Conservation (phyloP, 352 stramenopile genomes). For the Proteromonas lacertae region DNA sequence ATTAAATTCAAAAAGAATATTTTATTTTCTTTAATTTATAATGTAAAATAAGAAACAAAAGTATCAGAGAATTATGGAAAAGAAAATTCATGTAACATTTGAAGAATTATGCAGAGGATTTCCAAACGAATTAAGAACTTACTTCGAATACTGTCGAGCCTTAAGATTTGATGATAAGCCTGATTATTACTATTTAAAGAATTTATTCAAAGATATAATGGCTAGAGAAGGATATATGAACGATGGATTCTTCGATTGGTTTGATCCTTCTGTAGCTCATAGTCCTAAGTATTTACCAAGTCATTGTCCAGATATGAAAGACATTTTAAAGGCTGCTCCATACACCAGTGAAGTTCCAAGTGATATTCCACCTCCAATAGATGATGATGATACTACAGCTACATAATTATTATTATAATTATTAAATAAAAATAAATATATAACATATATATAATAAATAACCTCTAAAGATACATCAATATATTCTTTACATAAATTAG, state of each 20-base stretch:
- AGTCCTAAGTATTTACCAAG: too few relatives aligned
- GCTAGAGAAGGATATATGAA: slow-evolving; percentile 92
- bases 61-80: slow-evolving; percentile 94
- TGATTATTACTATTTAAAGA: slow-evolving; percentile 55
- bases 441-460: too few relatives aligned
- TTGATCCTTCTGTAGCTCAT: too few relatives aligned
- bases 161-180: slow-evolving; percentile 70
- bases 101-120: slow-evolving; percentile 46
- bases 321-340: too few relatives aligned
- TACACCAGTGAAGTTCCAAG: too few relatives aligned
- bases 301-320: too few relatives aligned
- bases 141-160: slow-evolving; percentile 18
- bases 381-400: too few relatives aligned
- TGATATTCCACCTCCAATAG: too few relatives aligned
- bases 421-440: too few relatives aligned
- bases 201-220: slow-evolving; percentile 61
- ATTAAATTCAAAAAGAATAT: slow-evolving; percentile 40
- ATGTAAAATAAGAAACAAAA: slow-evolving; percentile 32
- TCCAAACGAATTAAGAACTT: slow-evolving; percentile 34
- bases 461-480: too few relatives aligned
- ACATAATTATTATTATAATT: too few relatives aligned
- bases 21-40: slow-evolving; percentile 4
- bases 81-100: slow-evolving; percentile 77
- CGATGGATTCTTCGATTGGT: slow-evolving; percentile 96
- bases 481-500: too few relatives aligned